Conservation (phyloP, 768 basidiomycete species). For the Mrakia blollopis region DNA sequence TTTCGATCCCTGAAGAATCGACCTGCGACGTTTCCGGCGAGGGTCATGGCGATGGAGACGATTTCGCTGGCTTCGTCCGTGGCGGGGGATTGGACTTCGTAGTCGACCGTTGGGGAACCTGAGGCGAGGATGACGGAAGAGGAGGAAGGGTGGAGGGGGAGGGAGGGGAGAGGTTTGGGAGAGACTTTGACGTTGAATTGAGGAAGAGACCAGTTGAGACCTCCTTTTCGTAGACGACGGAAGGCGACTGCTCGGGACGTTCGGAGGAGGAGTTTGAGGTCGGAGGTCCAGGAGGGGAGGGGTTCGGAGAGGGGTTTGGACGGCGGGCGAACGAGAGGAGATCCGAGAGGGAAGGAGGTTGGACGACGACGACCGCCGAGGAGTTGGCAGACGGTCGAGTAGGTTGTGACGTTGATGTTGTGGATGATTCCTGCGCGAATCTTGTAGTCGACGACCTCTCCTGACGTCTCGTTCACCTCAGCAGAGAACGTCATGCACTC, state of each 20-base stretch:
- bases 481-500: conserved; percentile 74
- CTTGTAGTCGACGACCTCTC: conserved; percentile 64
- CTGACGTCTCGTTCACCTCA: conserved; percentile 52
- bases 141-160: conserved; percentile 7
- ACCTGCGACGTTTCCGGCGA: conserved; percentile 71
- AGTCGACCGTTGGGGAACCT: conserved; percentile 56
- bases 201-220: conserved; percentile 29
- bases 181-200: conserved; percentile 15
- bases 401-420: conserved; percentile 61
- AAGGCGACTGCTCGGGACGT: conserved; percentile 20
- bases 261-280: conserved; percentile 24
- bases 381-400: conserved; percentile 59
- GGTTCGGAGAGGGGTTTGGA: conserved; percentile 7
- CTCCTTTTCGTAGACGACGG: conserved; percentile 22
- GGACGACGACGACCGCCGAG: conserved; percentile 32
- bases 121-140: conserved; percentile 22
- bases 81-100: conserved; percentile 46
- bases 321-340: background rate
- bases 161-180: conserved; percentile 21
- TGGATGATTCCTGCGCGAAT: conserved; percentile 69
- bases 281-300: conserved; percentile 8
- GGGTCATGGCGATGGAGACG: conserved; percentile 76
- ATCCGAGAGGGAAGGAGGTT: conserved; percentile 11
- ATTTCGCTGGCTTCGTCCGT: conserved; percentile 46
- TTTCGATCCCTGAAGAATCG: conserved; percentile 58